Percentiles rank a stretch among this genome's conserved stretches.
Evolutionary conservation across 345 rosid species (phyloP).

Genomic region (Eucalyptus viminalis): DNA sequence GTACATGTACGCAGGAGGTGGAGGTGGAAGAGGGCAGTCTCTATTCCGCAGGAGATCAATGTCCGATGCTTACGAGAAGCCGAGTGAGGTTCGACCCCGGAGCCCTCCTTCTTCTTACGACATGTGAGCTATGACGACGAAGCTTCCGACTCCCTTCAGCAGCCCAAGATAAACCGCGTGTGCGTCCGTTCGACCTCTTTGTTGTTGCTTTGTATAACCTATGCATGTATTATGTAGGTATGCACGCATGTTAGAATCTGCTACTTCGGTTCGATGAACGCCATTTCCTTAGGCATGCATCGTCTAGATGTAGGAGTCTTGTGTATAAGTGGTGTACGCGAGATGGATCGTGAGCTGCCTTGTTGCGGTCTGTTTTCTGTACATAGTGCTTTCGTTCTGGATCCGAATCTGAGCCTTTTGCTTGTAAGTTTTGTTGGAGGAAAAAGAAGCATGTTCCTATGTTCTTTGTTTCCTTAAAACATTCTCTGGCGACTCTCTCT

Average conservation of each 20-base stretch:
- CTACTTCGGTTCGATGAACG: background rate
- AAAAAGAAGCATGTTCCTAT: background rate
- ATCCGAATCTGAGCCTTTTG: background rate
- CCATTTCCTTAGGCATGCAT: background rate
- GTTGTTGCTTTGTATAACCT: background rate
- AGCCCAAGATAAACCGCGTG: background rate
- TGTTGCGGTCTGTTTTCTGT: background rate
- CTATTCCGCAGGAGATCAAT: constrained; percentile 74
- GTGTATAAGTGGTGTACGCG: background rate
- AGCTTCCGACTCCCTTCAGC: background rate
- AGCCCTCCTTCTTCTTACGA: constrained; percentile 34
- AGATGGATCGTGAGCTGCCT: background rate
- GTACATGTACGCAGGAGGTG: constrained; percentile 5
- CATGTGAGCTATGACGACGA: constrained; percentile 41
- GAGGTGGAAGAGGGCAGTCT: constrained; percentile 53
- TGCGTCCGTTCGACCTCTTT: background rate
- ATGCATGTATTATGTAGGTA: background rate
- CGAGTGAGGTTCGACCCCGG: constrained; percentile 49
- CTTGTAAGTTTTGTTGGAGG: background rate
- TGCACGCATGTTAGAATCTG: background rate
- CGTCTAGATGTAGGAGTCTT: background rate
- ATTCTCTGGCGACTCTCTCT: background rate
- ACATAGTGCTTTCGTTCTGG: background rate
- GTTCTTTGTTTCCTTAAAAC: background rate
- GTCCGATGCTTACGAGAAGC: constrained; percentile 70